Base-by-base conservation (phyloP, 176 grass and related monocot genomes). In the Carex pumila region DNA sequence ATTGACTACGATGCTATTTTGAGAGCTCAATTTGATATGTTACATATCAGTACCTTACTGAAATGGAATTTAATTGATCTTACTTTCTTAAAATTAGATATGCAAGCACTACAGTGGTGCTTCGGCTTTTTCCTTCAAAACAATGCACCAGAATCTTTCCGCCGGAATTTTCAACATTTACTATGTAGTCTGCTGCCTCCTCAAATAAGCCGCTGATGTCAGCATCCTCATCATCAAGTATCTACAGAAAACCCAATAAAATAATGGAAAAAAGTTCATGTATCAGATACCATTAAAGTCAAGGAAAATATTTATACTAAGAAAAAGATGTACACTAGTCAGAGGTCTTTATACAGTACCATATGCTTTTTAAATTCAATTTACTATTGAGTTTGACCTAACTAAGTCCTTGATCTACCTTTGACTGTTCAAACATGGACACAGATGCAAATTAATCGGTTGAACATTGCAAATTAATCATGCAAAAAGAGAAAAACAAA, bases 81-180 rank as follows among this genome's bases (percentile, higher is more conserved):
- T 92, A 93, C 95, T 90, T 91, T 90, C 92, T 92, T 60, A 91
- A 91, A 89, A 98, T 94, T 87, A 98, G 73, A 82, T 91, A 91
- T 55, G 92, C 90, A 71, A 98, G 90, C 8, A 93, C 89, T 18
- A 98, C 83, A 32, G 96, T 98, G 67, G 96, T 87, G 34, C 96
- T 98, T 37, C 89, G 88, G 82, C 96, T 98, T 92, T 98, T 98
- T 8, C 96, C 96, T 80, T 98, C 96, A 69, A 98, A 98, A 79
- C 96, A 99, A 80, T 99, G 96, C 32, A 99, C 87, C 1, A 95
- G 85, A 85, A 99, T 85, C 85, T 95, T 99, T 83, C 96, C 93
- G 47, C 88, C 85, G 5, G 74, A 85, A 64, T 60, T 67, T 76
- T 89, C 81, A 25, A 94, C 91, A 73, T 82, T 59, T 22, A 90